Conservation (phyloP, 345 rosid genomes). For the Garcia nutans region DNA sequence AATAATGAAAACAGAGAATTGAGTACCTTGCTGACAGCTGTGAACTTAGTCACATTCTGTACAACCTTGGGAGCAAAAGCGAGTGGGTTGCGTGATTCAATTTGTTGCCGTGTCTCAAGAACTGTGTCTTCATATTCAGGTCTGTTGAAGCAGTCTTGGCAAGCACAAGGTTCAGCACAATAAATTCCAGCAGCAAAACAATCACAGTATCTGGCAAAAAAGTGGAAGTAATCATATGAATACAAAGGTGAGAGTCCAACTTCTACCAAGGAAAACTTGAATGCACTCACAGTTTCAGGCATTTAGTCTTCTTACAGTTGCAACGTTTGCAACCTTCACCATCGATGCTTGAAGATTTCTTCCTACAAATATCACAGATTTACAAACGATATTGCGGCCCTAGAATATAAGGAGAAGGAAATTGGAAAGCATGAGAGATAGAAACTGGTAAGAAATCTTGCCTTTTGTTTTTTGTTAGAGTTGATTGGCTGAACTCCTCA, state of each 20-base stretch:
- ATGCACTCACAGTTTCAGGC: slow-evolving; percentile 63
- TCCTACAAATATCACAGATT: slow-evolving; percentile 30
- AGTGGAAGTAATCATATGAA: neutral
- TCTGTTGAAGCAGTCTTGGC: slow-evolving; percentile 56
- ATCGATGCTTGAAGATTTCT: slow-evolving; percentile 35
- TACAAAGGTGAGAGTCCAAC: too few species aligned
- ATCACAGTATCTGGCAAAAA: slow-evolving; percentile 57
- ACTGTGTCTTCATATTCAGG: slow-evolving; percentile 53
- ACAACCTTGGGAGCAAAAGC: slow-evolving; percentile 68
- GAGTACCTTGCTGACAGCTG: slow-evolving; percentile 28
- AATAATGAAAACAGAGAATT: neutral
- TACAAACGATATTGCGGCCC: neutral
- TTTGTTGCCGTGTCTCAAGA: slow-evolving; percentile 50
- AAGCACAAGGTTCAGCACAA: slow-evolving; percentile 55
- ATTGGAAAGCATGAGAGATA: slow-evolving; percentile 3
- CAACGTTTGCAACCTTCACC: slow-evolving; percentile 58
- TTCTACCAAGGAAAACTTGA: neutral
- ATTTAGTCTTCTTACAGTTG: slow-evolving; percentile 56
- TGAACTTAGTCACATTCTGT: slow-evolving; percentile 23
- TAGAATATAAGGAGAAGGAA: neutral
- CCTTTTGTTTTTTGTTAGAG: slow-evolving; percentile 51
- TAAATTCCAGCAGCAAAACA: slow-evolving; percentile 67
- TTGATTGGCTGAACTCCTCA: slow-evolving; percentile 38
- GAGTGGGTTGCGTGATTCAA: slow-evolving; percentile 59
- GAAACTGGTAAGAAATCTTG: slow-evolving; percentile 14